phyloP scores from a whole-genome alignment of 2,329 filamentous ascomycete species.

The Chalara sp. region DNA sequence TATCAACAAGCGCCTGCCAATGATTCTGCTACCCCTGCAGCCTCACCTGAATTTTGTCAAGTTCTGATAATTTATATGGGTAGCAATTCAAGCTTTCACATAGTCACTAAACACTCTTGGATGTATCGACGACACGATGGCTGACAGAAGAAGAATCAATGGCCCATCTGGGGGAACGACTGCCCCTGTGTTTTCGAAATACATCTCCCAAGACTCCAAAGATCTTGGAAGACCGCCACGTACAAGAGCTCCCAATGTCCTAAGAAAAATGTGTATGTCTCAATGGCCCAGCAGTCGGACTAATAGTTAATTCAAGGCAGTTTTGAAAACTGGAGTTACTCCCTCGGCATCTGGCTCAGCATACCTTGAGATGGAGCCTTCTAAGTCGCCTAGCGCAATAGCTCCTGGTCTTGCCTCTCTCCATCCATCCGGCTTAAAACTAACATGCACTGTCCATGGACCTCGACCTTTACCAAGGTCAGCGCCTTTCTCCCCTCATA shows the following conservation, averaged over 20 bases:
- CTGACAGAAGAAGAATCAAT: constrained; percentile 85
- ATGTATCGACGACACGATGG: constrained; percentile 41
- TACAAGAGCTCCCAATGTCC: constrained; percentile 58
- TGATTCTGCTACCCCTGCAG: not conserved
- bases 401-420: constrained; percentile 39
- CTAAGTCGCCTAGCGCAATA: constrained; percentile 37
- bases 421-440: constrained; percentile 62
- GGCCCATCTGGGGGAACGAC: constrained; percentile 72
- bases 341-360: constrained; percentile 92
- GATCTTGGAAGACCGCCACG: constrained; percentile 42
- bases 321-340: constrained; percentile 84
- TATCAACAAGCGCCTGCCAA: not conserved
- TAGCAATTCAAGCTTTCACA: not conserved
- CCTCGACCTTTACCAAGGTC: constrained; percentile 85
- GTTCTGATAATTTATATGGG: not conserved
- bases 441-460: constrained; percentile 89
- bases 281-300: not conserved
- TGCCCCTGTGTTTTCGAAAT: constrained; percentile 61
- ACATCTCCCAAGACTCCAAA: constrained; percentile 38
- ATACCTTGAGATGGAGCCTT: constrained; percentile 63
- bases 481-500: constrained; percentile 84
- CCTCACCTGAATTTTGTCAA: not conserved
- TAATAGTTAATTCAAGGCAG: constrained; percentile 36
- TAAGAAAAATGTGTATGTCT: constrained; percentile 79
- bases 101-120: not conserved